Evolutionary conservation across 2,329 filamentous ascomycete genomes (phyloP), one percentile per base, ranked within the genome.

Genomic region (Penicillium brasilianum): DNA sequence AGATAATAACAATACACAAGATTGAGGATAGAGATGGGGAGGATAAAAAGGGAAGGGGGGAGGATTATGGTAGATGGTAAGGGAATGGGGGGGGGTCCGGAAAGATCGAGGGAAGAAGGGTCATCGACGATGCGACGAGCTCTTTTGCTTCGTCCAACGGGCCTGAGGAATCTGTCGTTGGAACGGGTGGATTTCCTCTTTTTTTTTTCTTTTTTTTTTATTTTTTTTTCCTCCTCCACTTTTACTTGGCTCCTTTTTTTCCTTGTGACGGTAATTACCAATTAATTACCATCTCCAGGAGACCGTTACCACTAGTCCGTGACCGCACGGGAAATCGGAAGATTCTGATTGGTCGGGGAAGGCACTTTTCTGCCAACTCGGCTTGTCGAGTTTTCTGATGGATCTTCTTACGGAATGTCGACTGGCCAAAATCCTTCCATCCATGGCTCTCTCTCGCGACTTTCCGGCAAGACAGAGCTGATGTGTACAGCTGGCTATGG

Each of bases 291-390:
- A 53, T 62, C 59, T 60, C 58, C 59, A 57, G 34, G 30, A 4
- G 14, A 5, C 25, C 14, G 3, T 48, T 48, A 48, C 44, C 44
- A 16, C 10, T 30, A 30, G 16, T 10, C 25, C 4, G 44, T 28
- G 14, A 48, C 44, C 60, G 65, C 64, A 64, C 65, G 58, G 61
- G 61, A 65, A 69, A 72, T 63, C 46, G 7, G 30, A 46, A 63
- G 60, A 30, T 56, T 57, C 50, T 72, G 62, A 72, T 74, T 74
- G 72, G 72, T 54, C 51, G 55, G 51, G 25, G 4, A 28, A 11
- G 2, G 1, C 44, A n/a, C 14, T 48, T 48, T 30, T 48, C 44
- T 48, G 44, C 44, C 14, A 14, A 11, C n/a, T 41, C 14, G 9
- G 28, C 4, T 48, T 48, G 14, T 30, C 44, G 8, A 9, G 25